phyloP scores from a whole-genome alignment of 192 early-diverging fungal species.

The Borealophlyctis nickersoniae region DNA sequence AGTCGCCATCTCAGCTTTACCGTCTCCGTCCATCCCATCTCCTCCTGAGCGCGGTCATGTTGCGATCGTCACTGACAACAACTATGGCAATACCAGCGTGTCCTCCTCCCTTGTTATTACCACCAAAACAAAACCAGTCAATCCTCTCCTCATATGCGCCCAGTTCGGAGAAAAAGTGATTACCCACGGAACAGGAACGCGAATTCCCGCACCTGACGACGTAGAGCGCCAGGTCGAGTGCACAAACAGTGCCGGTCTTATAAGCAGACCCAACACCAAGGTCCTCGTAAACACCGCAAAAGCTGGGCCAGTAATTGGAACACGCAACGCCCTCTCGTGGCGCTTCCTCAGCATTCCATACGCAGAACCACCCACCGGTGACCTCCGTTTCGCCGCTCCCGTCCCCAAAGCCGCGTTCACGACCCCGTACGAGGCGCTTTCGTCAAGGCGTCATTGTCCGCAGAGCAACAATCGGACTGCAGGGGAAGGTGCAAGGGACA shows the following conservation, averaged over 20 bases:
- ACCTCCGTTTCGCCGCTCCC: background rate
- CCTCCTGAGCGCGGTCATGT: too few species aligned
- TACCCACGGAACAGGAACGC: background rate
- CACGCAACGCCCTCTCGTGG: background rate
- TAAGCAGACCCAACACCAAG: background rate
- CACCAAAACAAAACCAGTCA: too few species aligned
- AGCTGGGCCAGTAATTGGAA: background rate
- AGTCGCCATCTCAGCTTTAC: too few species aligned
- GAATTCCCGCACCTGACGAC: background rate
- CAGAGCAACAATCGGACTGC: background rate
- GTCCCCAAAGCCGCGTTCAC: background rate
- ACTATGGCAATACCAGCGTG: background rate
- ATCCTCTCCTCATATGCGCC: too few species aligned
- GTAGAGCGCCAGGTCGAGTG: background rate
- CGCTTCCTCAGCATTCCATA: background rate
- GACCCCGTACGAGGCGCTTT: background rate
- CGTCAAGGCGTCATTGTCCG: background rate
- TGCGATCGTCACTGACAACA: background rate
- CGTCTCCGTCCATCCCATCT: too few species aligned
- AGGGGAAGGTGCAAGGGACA: background rate
- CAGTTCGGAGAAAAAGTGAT: background rate
- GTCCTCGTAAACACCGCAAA: background rate
- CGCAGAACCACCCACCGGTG: background rate
- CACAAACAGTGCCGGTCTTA: background rate
- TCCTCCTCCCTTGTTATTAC: background rate